Evolutionary conservation across 192 early-diverging fungal species (phyloP).

Genomic region (Backusella morwellensis): DNA sequence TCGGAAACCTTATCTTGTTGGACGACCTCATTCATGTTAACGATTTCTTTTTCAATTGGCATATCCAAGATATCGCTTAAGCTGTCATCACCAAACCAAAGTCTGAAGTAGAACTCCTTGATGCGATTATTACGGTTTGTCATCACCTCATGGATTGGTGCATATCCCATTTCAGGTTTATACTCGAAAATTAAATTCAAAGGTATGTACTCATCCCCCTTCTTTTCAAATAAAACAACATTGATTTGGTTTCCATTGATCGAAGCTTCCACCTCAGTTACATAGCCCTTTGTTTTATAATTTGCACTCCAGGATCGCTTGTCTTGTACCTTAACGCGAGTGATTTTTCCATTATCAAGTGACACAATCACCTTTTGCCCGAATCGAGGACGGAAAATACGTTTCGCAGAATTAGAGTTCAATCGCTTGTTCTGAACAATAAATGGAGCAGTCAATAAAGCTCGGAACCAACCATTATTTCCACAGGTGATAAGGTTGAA

Average conservation of each 20-base stretch:
- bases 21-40: slow-evolving; percentile 58
- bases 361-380: slow-evolving; percentile 50
- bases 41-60: slow-evolving; percentile 64
- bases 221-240: slow-evolving; percentile 65
- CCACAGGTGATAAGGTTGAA: slow-evolving; percentile 70
- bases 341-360: slow-evolving; percentile 22
- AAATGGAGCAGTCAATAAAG: slow-evolving; percentile 70
- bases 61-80: slow-evolving; percentile 47
- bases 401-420: slow-evolving; percentile 58
- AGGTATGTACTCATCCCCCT: slow-evolving; percentile 61
- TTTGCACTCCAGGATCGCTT: slow-evolving; percentile 55
- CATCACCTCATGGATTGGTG: slow-evolving; percentile 88
- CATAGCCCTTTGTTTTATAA: slow-evolving; percentile 43
- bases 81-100: slow-evolving; percentile 74
- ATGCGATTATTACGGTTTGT: slow-evolving; percentile 80
- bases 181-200: slow-evolving; percentile 84
- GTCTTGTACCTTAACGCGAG: slow-evolving; percentile 53
- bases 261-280: slow-evolving; percentile 49
- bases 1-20: slow-evolving; percentile 60
- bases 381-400: slow-evolving; percentile 63
- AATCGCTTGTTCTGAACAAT: slow-evolving; percentile 78
- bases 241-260: slow-evolving; percentile 51
- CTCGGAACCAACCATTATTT: slow-evolving; percentile 80
- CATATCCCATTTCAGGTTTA: slow-evolving; percentile 70
- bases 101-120: slow-evolving; percentile 80